phyloP scores from a whole-genome alignment of 805 yeast species.

The Nakazawaea populi region DNA sequence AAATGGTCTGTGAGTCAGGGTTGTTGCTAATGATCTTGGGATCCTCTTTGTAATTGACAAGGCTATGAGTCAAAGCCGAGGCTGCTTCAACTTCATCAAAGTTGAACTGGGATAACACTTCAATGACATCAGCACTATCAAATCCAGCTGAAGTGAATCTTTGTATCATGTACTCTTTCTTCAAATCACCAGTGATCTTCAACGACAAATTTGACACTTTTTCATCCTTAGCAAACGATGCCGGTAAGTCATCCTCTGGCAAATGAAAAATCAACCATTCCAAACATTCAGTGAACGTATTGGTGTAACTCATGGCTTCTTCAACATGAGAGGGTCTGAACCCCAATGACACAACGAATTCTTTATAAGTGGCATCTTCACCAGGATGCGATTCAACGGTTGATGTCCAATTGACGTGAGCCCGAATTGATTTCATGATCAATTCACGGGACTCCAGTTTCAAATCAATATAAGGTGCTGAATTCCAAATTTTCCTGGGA shows the following conservation, averaged over 20 bases:
- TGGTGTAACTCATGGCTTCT: slow-evolving; percentile 63
- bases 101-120: slow-evolving; percentile 34
- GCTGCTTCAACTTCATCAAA: slow-evolving; percentile 47
- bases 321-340: slow-evolving; percentile 63
- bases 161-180: slow-evolving; percentile 51
- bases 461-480: slow-evolving; percentile 63
- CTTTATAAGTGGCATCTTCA: slow-evolving; percentile 1
- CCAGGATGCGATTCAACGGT: too few species aligned
- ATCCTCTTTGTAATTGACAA: slow-evolving; percentile 18
- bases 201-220: slow-evolving; percentile 54
- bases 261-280: slow-evolving; percentile 83
- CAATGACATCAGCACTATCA: slow-evolving; percentile 56
- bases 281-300: slow-evolving; percentile 43
- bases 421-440: slow-evolving; percentile 56
- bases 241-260: slow-evolving; percentile 92
- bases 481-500: slow-evolving; percentile 62
- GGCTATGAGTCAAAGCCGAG: slow-evolving; percentile 38
- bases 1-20: slow-evolving; percentile 34
- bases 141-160: slow-evolving; percentile 64
- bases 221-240: slow-evolving; percentile 47
- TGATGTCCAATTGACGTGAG: slow-evolving; percentile 49
- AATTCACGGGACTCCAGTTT: slow-evolving; percentile 54
- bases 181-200: slow-evolving; percentile 45
- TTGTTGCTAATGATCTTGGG: slow-evolving; percentile 1
- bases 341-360: slow-evolving; percentile 38